A percentile compares a stretch with the other conserved stretches of the same genome.
Conservation (phyloP, 208 protist species). For the Trypanosoma platydactyli region DNA sequence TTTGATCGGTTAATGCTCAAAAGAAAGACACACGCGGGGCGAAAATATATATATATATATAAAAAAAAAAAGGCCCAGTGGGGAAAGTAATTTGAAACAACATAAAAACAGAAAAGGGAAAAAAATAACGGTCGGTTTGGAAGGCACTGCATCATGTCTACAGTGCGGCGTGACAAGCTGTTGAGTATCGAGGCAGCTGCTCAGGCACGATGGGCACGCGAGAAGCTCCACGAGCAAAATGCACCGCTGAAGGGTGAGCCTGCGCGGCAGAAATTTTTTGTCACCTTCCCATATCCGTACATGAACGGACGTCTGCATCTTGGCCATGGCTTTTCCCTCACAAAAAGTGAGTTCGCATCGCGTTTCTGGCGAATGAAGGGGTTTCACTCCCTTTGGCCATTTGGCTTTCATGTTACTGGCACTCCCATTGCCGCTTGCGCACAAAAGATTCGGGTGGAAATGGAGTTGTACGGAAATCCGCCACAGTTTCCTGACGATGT, state of each 20-base stretch:
- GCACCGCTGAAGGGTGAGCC: slow-evolving; percentile 51
- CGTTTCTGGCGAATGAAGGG: slow-evolving; percentile 98
- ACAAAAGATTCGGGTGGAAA: slow-evolving; percentile 95
- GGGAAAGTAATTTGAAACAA: not conserved
- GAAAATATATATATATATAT: too few species aligned
- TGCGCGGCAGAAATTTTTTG: slow-evolving; percentile 94
- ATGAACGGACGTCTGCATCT: slow-evolving; percentile 99
- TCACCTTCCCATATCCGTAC: slow-evolving; percentile 99
- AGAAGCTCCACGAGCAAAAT: slow-evolving; percentile 68
- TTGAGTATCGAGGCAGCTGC: slow-evolving; percentile 66
- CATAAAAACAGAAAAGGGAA: not conserved
- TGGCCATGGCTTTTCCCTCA: slow-evolving; percentile 99
- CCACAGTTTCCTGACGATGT: slow-evolving; percentile 77
- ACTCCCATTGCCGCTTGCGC: slow-evolving; percentile 99
- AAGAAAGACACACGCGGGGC: too few species aligned
- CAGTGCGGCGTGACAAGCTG: slow-evolving; percentile 72
- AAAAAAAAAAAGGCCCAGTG: not conserved
- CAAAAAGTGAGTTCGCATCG: slow-evolving; percentile 99
- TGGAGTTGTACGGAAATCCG: slow-evolving; percentile 89
- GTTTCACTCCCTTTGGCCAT: slow-evolving; percentile 98
- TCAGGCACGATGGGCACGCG: slow-evolving; percentile 59
- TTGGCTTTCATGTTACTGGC: slow-evolving; percentile 99
- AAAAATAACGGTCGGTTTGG: not conserved
- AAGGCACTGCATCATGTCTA: slow-evolving; percentile 53
- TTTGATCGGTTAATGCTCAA: too few species aligned